phyloP scores from a whole-genome alignment of 257 asterid species.

The Plantago ovata region DNA sequence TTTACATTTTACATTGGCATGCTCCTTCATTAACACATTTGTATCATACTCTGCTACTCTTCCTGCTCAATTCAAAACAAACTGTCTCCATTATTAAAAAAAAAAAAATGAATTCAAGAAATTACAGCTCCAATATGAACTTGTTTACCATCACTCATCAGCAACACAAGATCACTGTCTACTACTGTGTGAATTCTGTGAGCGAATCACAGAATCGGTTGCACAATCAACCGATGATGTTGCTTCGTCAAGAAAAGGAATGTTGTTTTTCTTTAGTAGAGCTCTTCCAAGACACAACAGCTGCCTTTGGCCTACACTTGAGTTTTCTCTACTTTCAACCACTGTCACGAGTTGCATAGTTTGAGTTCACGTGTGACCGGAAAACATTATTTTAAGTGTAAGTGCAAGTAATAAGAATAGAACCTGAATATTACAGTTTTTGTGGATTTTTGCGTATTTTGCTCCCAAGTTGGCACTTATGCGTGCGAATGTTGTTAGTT shows the following conservation, averaged over 20 bases:
- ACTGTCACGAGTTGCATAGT: slow-evolving; percentile 34
- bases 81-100: background rate
- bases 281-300: slow-evolving; percentile 92
- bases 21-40: slow-evolving; percentile 59
- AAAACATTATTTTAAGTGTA: background rate
- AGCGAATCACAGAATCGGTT: slow-evolving; percentile 83
- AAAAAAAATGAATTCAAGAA: background rate
- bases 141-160: slow-evolving; percentile 84
- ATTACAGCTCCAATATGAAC: background rate
- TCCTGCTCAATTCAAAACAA: slow-evolving; percentile 46
- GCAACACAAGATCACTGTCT: slow-evolving; percentile 82
- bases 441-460: slow-evolving; percentile 55
- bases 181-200: slow-evolving; percentile 97
- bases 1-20: slow-evolving; percentile 30
- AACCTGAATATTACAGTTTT: slow-evolving; percentile 69
- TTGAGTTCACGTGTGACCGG: background rate
- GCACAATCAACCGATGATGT: slow-evolving; percentile 95
- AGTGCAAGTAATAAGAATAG: slow-evolving; percentile 5
- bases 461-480: slow-evolving; percentile 82
- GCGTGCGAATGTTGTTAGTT: slow-evolving; percentile 56
- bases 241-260: slow-evolving; percentile 91
- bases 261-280: slow-evolving; percentile 72
- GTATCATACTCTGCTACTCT: slow-evolving; percentile 87
- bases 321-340: slow-evolving; percentile 91
- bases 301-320: slow-evolving; percentile 97